Base-by-base conservation (phyloP, 768 basidiomycete genomes). In the Brasilioporus rufonigricans region DNA sequence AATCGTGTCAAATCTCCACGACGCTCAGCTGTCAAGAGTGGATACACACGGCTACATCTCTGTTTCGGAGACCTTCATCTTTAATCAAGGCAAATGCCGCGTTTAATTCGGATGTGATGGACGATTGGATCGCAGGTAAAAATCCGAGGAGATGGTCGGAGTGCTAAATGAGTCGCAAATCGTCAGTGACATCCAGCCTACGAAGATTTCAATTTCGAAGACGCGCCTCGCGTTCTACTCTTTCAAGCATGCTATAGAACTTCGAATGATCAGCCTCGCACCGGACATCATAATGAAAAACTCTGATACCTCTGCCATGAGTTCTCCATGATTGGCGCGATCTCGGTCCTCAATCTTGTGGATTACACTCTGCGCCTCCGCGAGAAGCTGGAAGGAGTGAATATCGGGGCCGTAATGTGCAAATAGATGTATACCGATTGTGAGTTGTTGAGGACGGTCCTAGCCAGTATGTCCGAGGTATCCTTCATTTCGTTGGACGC, bases 61-160 rank as follows among this genome's bases (percentile, higher is more conserved):
- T 44, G 57, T 70, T 71, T 41, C 66, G 64, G 27, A 65, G 62
- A 48, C 59, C 52, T 52, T 69, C 64, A 21, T 71, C 62, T 50
- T 68, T 61, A 27, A 69, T 66, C 52, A 70, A 49, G 43, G 55
- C 57, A 18, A 69, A 47, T 43, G 60, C 66, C 50, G 65, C 51
- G 47, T 41, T 56, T 10, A 70, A 29, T 52, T 69, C 69, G 41
- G 54, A 56, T 11, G 55, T 29, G 56, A 70, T 53, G 53, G 69
- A 61, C 31, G 66, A 57, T 54, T 59, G 61, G 31, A 70, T 49
- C 27, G 47, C 53, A 27, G 60, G 53, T 11, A 69, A 52, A 53
- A 69, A 49, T 16, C 55, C 61, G 55, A 61, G 63, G 65, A 67
- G 60, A 58, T 60, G 56, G 18, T 62, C 56, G 44, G 69, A 67